Base-by-base conservation (phyloP, 2,329 filamentous ascomycete genomes). In the Pseudogymnoascus sp. region DNA sequence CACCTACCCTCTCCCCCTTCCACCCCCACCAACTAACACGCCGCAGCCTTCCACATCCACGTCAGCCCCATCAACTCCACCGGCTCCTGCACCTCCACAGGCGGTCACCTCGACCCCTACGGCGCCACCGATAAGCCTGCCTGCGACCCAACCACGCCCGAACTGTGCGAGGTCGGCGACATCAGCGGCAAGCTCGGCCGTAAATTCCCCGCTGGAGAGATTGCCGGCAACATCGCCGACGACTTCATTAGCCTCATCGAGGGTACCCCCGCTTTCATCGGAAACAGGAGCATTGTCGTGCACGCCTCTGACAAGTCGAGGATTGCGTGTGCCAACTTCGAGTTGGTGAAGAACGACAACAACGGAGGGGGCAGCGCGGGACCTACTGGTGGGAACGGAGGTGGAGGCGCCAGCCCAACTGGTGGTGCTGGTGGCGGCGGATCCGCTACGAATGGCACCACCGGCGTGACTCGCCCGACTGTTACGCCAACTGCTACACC, bases 151-250 rank as follows among this genome's bases (percentile, higher is more conserved):
- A 68, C 72, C 8, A 71, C 76, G 6, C 86, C 86, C 6, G 74
- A 82, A 65, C 85, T 83, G 8, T 94, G 90, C 77, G 84, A 93
- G 75, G 83, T 90, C 10, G 90, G 90, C 66, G 90, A 93, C 72
- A 78, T 92, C 62, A 83, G 83, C 68, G 90, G 90, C 71, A 93
- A 93, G 77, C 78, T 88, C 69, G 88, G 88, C 65, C 0, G 8
- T 2, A 31, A 31, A 4, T 14, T 52, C 11, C 43, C 21, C 7
- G n/a, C 14, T 6, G 45, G 23, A 8, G n/a, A 5, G 2, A 31
- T 11, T 23, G 2, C 8, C n/a, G 45, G 26, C 3, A 4, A 7
- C 3, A 3, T 31, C 74, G 70, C 73, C 63, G 87, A 90, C 70
- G 72, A 75, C 21, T 89, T 80, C 70, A 75, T 80, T n/a, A 83